Evolutionary conservation across 2,329 filamentous ascomycete genomes (phyloP).

Genomic region (Penicillium sp.): DNA sequence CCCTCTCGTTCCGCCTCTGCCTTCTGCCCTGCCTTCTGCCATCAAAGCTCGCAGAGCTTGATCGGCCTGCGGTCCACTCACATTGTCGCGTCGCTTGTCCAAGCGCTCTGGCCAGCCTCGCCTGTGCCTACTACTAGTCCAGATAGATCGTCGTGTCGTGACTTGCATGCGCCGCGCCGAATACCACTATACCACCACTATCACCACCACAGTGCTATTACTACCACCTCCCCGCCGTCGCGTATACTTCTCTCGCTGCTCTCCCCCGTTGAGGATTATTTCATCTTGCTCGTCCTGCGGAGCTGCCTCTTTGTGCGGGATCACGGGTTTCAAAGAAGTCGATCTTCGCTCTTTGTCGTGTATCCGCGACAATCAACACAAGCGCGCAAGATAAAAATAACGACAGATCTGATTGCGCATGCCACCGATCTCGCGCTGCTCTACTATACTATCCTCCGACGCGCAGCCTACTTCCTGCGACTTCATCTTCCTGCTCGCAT

Average conservation of each 20-base stretch:
- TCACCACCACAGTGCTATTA: background rate
- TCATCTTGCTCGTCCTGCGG: background rate
- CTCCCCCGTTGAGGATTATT: background rate
- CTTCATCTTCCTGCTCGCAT: background rate
- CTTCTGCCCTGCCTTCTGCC: background rate
- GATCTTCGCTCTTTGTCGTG: conserved; percentile 5
- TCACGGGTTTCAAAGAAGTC: background rate
- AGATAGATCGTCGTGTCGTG: conserved; percentile 1
- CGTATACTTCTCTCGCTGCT: background rate
- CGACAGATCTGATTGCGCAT: conserved; percentile 3
- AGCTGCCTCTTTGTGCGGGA: background rate
- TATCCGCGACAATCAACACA: background rate
- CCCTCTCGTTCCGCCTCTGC: background rate
- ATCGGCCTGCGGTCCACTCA: conserved; percentile 2
- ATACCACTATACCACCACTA: background rate
- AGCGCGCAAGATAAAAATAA: background rate
- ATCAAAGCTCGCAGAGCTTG: conserved; percentile 12
- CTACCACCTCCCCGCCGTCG: background rate
- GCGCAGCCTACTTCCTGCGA: background rate
- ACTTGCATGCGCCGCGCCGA: conserved; percentile 5
- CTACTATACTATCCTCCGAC: background rate
- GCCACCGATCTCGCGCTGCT: background rate
- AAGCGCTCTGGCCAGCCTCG: background rate
- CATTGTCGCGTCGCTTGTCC: conserved; percentile 5
- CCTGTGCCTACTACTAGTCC: too few relatives aligned